Percentiles rank a stretch among this genome's conserved stretches.
These are phyloP conservation scores for Pseudogymnoascus sp. DNA, from an alignment of 2,329 filamentous ascomycete species.

Conservation along the genomic window DNA sequence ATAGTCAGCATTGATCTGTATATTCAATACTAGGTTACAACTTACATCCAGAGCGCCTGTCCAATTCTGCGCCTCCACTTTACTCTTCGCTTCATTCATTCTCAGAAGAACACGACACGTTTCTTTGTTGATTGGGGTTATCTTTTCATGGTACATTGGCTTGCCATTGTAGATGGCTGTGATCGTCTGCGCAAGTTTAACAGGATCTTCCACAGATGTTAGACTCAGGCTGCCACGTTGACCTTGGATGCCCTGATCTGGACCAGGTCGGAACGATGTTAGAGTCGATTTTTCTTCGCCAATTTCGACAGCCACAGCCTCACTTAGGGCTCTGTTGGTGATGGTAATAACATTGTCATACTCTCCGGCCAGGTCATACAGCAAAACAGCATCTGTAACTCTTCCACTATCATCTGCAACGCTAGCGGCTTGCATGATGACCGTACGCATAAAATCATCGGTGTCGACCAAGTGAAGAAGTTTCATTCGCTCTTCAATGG, in stretches of 20 bases:
- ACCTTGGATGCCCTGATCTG: constrained; percentile 11
- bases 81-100: constrained; percentile 53
- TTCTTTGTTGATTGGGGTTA: constrained; percentile 50
- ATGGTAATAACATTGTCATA: constrained; percentile 92
- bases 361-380: constrained; percentile 91
- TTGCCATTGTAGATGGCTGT: constrained; percentile 54
- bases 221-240: constrained; percentile 46
- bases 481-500: constrained; percentile 76
- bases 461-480: constrained; percentile 76
- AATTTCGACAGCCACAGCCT: constrained; percentile 79
- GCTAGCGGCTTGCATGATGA: constrained; percentile 85
- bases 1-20: constrained; percentile 19
- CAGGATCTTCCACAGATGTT: constrained; percentile 60
- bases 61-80: constrained; percentile 53
- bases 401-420: constrained; percentile 92
- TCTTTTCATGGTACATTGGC: constrained; percentile 52
- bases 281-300: constrained; percentile 71
- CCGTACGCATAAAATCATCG: constrained; percentile 80
- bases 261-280: constrained; percentile 42
- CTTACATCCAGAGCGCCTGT: constrained; percentile 58
- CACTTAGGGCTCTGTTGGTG: constrained; percentile 81
- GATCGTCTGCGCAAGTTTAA: constrained; percentile 56
- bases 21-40: constrained; percentile 20
- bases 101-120: constrained; percentile 51
- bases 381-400: constrained; percentile 84